These are phyloP conservation scores for Penicillium sp. DNA, from an alignment of 2,329 filamentous ascomycete species.

Conservation along the genomic window DNA sequence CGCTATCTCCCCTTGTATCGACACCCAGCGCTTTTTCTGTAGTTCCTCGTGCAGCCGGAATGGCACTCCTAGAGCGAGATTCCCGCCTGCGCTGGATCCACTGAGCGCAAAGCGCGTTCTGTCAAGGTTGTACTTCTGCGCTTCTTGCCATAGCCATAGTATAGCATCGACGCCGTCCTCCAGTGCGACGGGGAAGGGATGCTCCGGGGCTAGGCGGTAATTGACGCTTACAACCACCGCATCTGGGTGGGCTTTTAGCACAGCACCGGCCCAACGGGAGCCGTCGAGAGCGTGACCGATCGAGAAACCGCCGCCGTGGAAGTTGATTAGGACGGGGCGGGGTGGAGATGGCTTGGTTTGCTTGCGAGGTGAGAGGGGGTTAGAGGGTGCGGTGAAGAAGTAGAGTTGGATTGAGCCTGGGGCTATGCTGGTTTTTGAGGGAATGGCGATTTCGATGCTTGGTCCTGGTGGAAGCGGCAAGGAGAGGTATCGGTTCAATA, in stretches of 20 bases:
- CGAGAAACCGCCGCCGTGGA: constrained; percentile 23
- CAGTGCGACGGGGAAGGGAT: constrained; percentile 21
- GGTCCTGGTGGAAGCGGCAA: constrained; percentile 12
- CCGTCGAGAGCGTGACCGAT: constrained; percentile 20
- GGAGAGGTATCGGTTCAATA: constrained; percentile 19
- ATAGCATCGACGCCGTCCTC: constrained; percentile 28
- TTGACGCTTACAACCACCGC: constrained; percentile 23
- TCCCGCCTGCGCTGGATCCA: constrained; percentile 21
- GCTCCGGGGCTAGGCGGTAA: constrained; percentile 26
- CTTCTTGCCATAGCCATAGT: constrained; percentile 20
- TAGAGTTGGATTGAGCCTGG: constrained; percentile 14
- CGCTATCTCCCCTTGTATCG: neutral
- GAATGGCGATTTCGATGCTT: constrained; percentile 13
- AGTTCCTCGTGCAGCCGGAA: constrained; percentile 14
- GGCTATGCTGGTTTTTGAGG: constrained; percentile 15
- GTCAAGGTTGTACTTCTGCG: constrained; percentile 19
- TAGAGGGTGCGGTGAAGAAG: constrained; percentile 14
- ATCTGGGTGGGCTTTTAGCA: constrained; percentile 11
- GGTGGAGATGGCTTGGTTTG: neutral
- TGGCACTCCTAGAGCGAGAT: constrained; percentile 16
- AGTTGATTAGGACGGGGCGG: constrained; percentile 19
- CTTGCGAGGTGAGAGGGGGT: neutral
- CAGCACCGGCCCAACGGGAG: constrained; percentile 15
- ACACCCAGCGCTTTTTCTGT: neutral
- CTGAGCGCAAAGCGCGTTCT: constrained; percentile 12